A percentile compares a stretch with the other conserved stretches of the same genome.
These are phyloP conservation scores for Mycogone perniciosa DNA, from an alignment of 2,329 filamentous ascomycete genomes.

Conservation along the genomic window DNA sequence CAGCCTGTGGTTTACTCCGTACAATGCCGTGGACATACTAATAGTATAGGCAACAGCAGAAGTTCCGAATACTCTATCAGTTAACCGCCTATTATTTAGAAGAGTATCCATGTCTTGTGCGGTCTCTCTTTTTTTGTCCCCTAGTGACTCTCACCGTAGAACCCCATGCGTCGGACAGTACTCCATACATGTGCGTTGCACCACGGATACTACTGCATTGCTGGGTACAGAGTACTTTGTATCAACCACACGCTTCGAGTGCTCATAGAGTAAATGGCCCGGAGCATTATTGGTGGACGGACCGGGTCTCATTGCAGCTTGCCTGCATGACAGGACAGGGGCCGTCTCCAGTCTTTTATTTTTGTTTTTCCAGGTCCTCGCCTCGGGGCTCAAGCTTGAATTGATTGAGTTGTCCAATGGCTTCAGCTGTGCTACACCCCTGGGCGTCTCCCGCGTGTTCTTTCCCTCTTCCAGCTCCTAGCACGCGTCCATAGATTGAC, in stretches of 20 bases:
- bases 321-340: constrained; percentile 7
- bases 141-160: neutral
- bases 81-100: no score
- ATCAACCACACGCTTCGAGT: no score
- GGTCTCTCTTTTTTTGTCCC: no score
- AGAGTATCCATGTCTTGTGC: no score
- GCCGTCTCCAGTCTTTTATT: neutral
- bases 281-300: neutral
- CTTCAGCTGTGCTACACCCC: neutral
- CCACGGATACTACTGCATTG: no score
- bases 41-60: no score
- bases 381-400: neutral
- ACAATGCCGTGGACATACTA: no score
- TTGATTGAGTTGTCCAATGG: neutral
- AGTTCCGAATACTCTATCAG: no score
- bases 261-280: neutral
- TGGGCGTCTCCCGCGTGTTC: neutral
- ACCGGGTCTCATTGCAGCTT: constrained; percentile 2
- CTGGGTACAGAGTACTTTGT: no score
- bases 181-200: neutral
- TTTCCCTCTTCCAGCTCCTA: neutral
- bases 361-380: neutral
- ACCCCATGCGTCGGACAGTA: neutral
- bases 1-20: no score
- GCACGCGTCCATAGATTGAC: neutral